Evolutionary conservation across 208 protist genomes (phyloP).

Genomic region (Hexamita inflata): DNA sequence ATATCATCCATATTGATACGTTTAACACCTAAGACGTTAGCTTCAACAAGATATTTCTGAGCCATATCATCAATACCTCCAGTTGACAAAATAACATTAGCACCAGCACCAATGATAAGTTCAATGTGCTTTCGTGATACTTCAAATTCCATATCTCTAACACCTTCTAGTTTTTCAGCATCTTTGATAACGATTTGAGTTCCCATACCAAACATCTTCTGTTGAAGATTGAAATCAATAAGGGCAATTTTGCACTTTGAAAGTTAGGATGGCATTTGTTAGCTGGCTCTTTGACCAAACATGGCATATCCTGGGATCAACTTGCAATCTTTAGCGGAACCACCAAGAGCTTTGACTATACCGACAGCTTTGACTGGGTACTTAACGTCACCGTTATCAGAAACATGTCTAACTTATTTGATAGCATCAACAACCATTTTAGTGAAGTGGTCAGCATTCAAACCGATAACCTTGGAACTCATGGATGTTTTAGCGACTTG

Average conservation of each 20-base stretch:
- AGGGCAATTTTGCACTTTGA: conserved; percentile 88
- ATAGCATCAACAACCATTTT: conserved; percentile 77
- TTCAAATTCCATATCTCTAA: conserved; percentile 77
- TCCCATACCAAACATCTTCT: conserved; percentile 81
- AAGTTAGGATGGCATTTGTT: conserved; percentile 76
- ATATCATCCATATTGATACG: conserved; percentile 69
- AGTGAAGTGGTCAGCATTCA: conserved; percentile 75
- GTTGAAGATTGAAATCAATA: conserved; percentile 91
- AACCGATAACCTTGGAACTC: conserved; percentile 91
- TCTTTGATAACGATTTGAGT: conserved; percentile 88
- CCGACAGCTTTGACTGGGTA: conserved; percentile 91
- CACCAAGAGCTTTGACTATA: conserved; percentile 90
- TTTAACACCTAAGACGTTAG: conserved; percentile 77
- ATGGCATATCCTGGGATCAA: conserved; percentile 61
- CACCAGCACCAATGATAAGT: conserved; percentile 84
- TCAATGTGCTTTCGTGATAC: conserved; percentile 87
- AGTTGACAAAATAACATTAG: conserved; percentile 96
- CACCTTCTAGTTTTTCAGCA: conserved; percentile 81
- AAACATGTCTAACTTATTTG: conserved; percentile 14
- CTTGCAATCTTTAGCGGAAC: conserved; percentile 66
- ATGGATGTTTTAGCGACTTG: conserved; percentile 94
- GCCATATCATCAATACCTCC: conserved; percentile 79
- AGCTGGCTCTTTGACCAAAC: conserved; percentile 74
- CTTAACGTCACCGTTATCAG: conserved; percentile 45
- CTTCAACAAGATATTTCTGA: conserved; percentile 95